phyloP scores from a whole-genome alignment of 441 rosid genomes.

The Gossypium schwendimanii region DNA sequence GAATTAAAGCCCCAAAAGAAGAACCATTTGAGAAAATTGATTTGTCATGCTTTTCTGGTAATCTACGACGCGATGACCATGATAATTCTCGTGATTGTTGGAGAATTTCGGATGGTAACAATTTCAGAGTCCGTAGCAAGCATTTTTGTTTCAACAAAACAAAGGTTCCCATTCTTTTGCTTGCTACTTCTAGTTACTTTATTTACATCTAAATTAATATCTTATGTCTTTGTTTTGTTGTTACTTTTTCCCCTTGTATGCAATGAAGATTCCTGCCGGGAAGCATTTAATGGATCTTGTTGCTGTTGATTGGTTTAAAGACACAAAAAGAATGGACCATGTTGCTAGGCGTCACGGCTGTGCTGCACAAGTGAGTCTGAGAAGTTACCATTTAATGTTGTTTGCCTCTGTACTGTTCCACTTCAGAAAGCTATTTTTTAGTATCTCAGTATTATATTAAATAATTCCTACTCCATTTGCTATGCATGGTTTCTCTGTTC shows the following conservation, averaged over 20 bases:
- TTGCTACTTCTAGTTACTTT: constrained; percentile 5
- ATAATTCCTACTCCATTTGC: not conserved
- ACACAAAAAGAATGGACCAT: constrained; percentile 92
- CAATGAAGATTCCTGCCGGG: constrained; percentile 78
- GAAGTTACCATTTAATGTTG: not conserved
- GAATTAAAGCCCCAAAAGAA: constrained; percentile 53
- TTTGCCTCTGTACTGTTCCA: not conserved
- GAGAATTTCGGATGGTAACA: constrained; percentile 79
- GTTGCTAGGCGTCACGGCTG: constrained; percentile 92
- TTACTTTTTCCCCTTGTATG: constrained; percentile 17
- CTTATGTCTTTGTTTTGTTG: constrained; percentile 9
- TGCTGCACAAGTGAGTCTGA: constrained; percentile 74
- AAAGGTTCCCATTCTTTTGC: constrained; percentile 45
- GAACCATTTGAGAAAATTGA: constrained; percentile 67
- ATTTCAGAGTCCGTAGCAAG: constrained; percentile 94
- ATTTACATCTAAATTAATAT: not conserved
- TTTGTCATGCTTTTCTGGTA: constrained; percentile 81
- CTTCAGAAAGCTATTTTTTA: not conserved
- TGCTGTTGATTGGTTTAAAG: constrained; percentile 99
- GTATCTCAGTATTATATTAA: not conserved
- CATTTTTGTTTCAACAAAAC: constrained; percentile 78
- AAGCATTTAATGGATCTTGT: constrained; percentile 97
- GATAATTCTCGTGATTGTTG: constrained; percentile 91
- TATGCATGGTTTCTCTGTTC: not conserved
- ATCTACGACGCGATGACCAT: constrained; percentile 72